Percentiles rank a stretch among this genome's conserved stretches.
These are phyloP conservation scores for Nitzschia inconspicua DNA, from an alignment of 108 stramenopile genomes.

Conservation along the genomic window DNA sequence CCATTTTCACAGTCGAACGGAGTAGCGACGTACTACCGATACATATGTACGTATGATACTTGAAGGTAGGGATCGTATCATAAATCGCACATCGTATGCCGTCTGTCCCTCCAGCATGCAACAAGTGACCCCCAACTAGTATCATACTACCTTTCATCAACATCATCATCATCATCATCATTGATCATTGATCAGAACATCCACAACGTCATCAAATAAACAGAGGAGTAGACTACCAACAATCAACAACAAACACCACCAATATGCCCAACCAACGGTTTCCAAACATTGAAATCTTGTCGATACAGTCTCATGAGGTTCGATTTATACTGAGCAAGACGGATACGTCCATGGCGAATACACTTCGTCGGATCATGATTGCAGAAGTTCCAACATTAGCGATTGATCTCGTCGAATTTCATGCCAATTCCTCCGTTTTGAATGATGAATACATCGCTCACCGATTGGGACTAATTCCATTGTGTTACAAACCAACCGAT, in stretches of 20 bases:
- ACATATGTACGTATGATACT: no score
- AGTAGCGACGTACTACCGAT: no score
- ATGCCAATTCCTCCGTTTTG: slow-evolving; percentile 90
- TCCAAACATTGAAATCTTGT: slow-evolving; percentile 78
- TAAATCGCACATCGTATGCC: no score
- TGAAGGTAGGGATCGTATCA: no score
- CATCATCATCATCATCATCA: no score
- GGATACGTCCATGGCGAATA: slow-evolving; percentile 94
- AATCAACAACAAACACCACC: slow-evolving; percentile 1
- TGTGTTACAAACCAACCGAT: slow-evolving; percentile 67
- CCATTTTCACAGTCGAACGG: no score
- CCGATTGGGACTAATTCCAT: slow-evolving; percentile 93
- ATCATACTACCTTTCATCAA: no score
- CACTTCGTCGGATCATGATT: slow-evolving; percentile 95
- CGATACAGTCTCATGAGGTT: slow-evolving; percentile 76
- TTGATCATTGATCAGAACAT: no score
- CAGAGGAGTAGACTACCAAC: no score
- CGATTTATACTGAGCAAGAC: slow-evolving; percentile 91
- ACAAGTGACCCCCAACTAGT: no score
- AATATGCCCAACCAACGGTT: slow-evolving; percentile 88
- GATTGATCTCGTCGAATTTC: slow-evolving; percentile 94
- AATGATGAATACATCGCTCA: slow-evolving; percentile 98
- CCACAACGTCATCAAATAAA: no score
- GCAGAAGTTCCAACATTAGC: slow-evolving; percentile 95
- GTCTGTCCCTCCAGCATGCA: no score